Conservation (phyloP, 495 filamentous ascomycete genomes). For the Stereocaulon alpinum region DNA sequence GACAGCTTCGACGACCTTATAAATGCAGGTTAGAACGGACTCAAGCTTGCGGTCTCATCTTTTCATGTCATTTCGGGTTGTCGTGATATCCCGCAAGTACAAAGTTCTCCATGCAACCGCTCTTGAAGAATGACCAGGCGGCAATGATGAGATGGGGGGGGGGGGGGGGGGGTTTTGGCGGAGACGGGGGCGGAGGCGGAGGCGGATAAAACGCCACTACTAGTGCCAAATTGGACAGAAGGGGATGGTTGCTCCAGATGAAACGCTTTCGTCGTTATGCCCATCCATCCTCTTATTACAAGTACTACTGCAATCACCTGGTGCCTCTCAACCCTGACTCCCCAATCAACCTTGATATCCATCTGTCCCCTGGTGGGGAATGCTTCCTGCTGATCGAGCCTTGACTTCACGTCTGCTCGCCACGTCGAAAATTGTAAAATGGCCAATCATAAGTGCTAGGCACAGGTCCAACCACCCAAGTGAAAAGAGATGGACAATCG, state of each 20-base stretch:
- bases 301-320: not conserved
- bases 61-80: not conserved
- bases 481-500: not conserved
- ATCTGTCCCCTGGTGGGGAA: slow-evolving; percentile 12
- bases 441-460: not conserved
- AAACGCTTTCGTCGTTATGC: not conserved
- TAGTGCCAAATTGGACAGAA: no score
- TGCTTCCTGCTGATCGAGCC: slow-evolving; percentile 12
- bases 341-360: not conserved
- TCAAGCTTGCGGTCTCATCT: not conserved
- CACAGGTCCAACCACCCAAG: not conserved
- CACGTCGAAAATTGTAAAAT: not conserved
- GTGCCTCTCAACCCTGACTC: not conserved
- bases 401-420: slow-evolving; percentile 18
- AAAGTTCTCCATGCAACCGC: not conserved
- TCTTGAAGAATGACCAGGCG: not conserved
- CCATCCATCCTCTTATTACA: not conserved
- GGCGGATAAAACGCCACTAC: no score
- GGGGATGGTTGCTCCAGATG: no score
- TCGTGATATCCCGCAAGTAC: not conserved
- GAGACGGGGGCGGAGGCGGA: no score
- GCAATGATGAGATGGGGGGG: not conserved
- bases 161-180: not conserved
- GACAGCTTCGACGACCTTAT: not conserved
- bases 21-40: not conserved